A percentile compares a stretch with the other conserved stretches of the same genome.
phyloP scores from a whole-genome alignment of 169 alveolate genomes.

The Amoebophrya sp. region DNA sequence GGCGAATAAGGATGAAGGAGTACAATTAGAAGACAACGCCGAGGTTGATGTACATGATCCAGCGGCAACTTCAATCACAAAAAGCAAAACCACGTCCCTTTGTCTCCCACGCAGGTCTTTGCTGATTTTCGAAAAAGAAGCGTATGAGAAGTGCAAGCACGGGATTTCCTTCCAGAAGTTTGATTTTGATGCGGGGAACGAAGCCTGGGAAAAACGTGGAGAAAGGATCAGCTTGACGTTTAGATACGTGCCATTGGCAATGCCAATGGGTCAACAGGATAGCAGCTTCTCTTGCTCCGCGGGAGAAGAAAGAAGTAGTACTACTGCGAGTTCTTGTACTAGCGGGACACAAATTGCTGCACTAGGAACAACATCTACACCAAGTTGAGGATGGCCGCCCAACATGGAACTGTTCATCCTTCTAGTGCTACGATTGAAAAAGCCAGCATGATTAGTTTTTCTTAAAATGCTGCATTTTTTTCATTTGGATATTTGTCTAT shows the following conservation, averaged over 20 bases:
- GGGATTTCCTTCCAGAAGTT: not conserved
- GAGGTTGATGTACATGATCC: not conserved
- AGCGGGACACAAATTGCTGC: too few species aligned
- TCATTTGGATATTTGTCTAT: too few species aligned
- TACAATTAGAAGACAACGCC: not conserved
- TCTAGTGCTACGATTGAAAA: too few species aligned
- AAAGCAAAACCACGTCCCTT: not conserved
- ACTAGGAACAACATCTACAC: too few species aligned
- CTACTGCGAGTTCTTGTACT: too few species aligned
- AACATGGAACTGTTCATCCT: too few species aligned
- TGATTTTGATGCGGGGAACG: not conserved
- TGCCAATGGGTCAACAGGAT: too few species aligned
- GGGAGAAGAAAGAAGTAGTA: too few species aligned
- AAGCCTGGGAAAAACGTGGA: not conserved
- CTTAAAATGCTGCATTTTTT: too few species aligned
- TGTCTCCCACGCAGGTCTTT: not conserved
- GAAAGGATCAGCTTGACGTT: not conserved
- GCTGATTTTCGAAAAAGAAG: not conserved
- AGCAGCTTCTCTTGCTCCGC: too few species aligned
- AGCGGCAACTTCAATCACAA: not conserved
- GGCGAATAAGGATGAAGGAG: not conserved
- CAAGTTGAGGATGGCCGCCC: too few species aligned
- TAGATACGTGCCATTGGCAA: not conserved
- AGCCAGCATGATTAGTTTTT: too few species aligned
- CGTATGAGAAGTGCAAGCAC: not conserved